Evolutionary conservation across 768 basidiomycete species (phyloP).

Genomic region (Amanita muscaria): DNA sequence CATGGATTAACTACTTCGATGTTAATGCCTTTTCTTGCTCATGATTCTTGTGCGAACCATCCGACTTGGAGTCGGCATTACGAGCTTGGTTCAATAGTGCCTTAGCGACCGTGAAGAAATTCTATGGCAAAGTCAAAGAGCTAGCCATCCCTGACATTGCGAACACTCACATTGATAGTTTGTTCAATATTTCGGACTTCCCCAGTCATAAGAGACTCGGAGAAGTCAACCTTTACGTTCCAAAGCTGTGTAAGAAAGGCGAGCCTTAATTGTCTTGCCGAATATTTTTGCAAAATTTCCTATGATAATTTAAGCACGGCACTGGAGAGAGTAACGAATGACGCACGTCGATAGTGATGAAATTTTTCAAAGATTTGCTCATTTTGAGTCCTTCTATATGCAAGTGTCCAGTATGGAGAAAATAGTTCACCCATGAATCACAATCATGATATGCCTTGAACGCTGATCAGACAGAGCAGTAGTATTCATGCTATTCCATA

Average conservation of each 20-base stretch:
- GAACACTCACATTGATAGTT: constrained; percentile 65
- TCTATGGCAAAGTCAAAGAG: constrained; percentile 55
- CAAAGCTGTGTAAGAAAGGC: constrained; percentile 88
- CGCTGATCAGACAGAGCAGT: background rate
- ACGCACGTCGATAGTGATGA: constrained; percentile 89
- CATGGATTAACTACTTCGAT: constrained; percentile 37
- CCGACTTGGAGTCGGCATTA: constrained; percentile 38
- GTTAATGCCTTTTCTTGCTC: constrained; percentile 61
- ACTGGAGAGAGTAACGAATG: background rate
- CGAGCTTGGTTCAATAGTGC: constrained; percentile 60
- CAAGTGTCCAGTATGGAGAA: constrained; percentile 95
- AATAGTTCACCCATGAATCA: constrained; percentile 95
- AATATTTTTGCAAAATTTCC: constrained; percentile 80
- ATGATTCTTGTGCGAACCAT: constrained; percentile 60
- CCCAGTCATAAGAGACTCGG: constrained; percentile 78
- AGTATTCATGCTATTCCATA: background rate
- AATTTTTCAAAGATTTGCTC: constrained; percentile 99
- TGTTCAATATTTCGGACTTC: constrained; percentile 83
- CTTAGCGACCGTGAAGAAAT: constrained; percentile 86
- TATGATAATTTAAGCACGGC: constrained; percentile 20
- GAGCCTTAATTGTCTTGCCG: constrained; percentile 82
- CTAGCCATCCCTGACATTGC: too few species aligned
- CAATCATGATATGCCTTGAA: constrained; percentile 90
- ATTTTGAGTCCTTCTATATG: constrained; percentile 99
- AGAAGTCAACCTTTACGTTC: constrained; percentile 93